Conservation (phyloP, 352 stramenopile species). For the Globisporangium barbulae region DNA sequence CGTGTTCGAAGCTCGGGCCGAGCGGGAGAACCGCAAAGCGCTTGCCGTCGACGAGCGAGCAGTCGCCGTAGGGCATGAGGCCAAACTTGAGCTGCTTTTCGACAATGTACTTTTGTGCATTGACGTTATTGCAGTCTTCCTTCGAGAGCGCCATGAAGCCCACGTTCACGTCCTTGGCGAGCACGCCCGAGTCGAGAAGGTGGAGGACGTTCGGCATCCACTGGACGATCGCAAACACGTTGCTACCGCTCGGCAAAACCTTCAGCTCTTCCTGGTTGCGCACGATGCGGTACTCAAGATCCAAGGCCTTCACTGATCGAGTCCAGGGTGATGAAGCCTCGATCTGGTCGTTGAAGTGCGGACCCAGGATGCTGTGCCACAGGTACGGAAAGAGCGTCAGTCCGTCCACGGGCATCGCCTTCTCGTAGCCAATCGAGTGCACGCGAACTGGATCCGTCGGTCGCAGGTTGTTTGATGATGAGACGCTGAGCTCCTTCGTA, state of each 20-base stretch:
- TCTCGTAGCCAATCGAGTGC: constrained; percentile 23
- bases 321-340: constrained; percentile 19
- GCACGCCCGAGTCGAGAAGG: constrained; percentile 16
- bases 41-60: constrained; percentile 46
- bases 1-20: constrained; percentile 59
- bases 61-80: constrained; percentile 60
- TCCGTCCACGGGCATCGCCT: constrained; percentile 37
- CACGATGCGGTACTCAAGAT: constrained; percentile 40
- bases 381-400: constrained; percentile 59
- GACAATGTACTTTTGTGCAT: constrained; percentile 21
- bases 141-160: constrained; percentile 43
- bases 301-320: constrained; percentile 23
- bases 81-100: constrained; percentile 45
- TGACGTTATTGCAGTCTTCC: constrained; percentile 59
- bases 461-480: not conserved
- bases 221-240: constrained; percentile 38
- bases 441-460: not conserved
- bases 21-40: constrained; percentile 46
- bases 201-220: constrained; percentile 26
- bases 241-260: constrained; percentile 29
- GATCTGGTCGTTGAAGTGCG: constrained; percentile 37
- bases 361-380: constrained; percentile 53
- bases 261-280: constrained; percentile 33
- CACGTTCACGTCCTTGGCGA: constrained; percentile 26
- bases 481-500: not conserved